phyloP scores from a whole-genome alignment of 345 rosid genomes.

The Acer negundo region DNA sequence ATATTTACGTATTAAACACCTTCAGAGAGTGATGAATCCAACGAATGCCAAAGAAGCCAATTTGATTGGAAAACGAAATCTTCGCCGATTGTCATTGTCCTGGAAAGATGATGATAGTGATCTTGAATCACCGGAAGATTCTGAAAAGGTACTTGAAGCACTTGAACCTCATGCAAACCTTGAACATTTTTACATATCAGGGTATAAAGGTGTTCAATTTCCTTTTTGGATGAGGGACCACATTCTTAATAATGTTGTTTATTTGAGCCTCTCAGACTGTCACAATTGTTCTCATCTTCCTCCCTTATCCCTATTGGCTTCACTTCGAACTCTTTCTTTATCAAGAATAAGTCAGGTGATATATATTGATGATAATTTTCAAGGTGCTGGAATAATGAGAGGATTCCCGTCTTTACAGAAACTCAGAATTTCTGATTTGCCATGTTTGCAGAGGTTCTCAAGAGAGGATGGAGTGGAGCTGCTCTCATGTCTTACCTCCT shows the following conservation, averaged over 20 bases:
- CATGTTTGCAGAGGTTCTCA: background rate
- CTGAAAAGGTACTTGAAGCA: no score
- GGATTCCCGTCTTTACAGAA: background rate
- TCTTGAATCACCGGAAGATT: no score
- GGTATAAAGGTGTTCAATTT: background rate
- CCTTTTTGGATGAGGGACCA: background rate
- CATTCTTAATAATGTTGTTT: no score
- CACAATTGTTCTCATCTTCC: background rate
- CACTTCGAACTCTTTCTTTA: background rate
- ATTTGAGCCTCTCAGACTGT: no score
- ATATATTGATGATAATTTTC: background rate
- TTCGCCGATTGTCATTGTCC: background rate
- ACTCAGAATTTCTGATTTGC: background rate
- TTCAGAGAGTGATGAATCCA: no score
- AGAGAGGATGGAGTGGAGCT: background rate
- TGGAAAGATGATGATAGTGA: constrained; percentile 6
- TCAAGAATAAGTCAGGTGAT: background rate
- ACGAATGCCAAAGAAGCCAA: no score
- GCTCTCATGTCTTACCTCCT: background rate
- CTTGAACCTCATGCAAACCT: no score
- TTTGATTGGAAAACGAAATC: no score
- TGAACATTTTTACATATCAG: no score
- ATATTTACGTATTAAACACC: no score
- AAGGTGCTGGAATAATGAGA: background rate
- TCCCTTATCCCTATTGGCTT: background rate